Percentiles rank a stretch among this genome's conserved stretches.
Conservation (phyloP, 2,329 filamentous ascomycete species). For the Botrytis sinoallii region DNA sequence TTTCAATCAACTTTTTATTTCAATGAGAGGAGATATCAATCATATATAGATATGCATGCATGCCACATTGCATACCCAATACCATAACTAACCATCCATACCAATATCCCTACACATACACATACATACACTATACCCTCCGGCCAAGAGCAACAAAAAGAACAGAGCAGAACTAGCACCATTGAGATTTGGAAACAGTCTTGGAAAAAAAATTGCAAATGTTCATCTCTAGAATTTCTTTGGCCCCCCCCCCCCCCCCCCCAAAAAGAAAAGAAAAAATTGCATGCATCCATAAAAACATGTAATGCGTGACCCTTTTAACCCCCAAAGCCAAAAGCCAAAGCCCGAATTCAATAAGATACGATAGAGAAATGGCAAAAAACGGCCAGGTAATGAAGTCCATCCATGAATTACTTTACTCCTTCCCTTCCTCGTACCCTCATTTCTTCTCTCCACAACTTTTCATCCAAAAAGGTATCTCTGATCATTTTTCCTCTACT, state of each 20-base stretch:
- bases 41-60: neutral
- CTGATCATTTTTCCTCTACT: neutral
- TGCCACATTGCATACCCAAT: neutral
- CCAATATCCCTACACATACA: neutral
- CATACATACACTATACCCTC: neutral
- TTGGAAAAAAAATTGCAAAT: neutral
- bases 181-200: neutral
- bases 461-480: conserved; percentile 8
- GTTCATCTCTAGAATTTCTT: conserved; percentile 9
- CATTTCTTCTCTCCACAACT: neutral
- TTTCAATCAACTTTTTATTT: neutral
- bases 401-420: conserved; percentile 14
- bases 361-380: conserved; percentile 12
- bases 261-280: neutral
- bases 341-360: conserved; percentile 11
- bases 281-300: conserved; percentile 14
- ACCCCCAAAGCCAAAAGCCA: conserved; percentile 5
- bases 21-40: neutral
- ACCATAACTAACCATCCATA: too few relatives aligned
- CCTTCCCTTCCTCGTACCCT: neutral
- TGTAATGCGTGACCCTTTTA: conserved; percentile 9
- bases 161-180: neutral
- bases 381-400: conserved; percentile 14
- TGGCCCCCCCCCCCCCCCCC: too few relatives aligned
- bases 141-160: neutral